Evolutionary conservation across 2,329 filamentous ascomycete genomes (phyloP), one percentile per base, ranked within the genome.

Genomic region (Rhinocladiella similis): DNA sequence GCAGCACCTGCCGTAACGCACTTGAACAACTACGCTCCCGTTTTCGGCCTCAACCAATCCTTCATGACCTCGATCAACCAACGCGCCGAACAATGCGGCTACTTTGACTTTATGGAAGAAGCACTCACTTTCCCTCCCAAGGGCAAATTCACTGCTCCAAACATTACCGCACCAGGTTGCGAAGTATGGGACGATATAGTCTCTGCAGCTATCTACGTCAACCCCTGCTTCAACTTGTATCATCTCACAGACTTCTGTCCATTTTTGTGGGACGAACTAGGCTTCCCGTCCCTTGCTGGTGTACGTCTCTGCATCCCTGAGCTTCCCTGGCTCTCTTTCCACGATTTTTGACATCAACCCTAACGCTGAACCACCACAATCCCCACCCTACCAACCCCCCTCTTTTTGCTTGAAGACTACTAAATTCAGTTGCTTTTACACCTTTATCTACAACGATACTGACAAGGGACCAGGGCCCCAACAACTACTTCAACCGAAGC

Each of bases 211-310:
- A 59, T 77, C 7, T 68, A 74, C 1, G 71, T 83, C 27, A 94
- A 94, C 73, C 90, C 90, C 0, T 94, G 90, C 76, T 94, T 88
- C 73, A 84, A 91, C 69, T 75, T 89, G 6, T 93, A 93, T 72
- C 83, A 88, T 43, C 80, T 92, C 13, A 82, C 83, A 2, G 85
- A 83, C 6, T 87, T 84, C n/a, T 94, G 90, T 68, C 90, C 90
- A 0, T 65, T 85, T 3, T 74, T 83, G 1, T 90, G 83, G 79
- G 85, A 90, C 56, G 82, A 87, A 0, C 77, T 92, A 2, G 84
- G 84, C 16, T 86, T 87, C 72, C 85, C 87, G 0, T 62, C 59
- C 33, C 48, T 60, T 38, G 52, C 36, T 39, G 36, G 14, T 45
- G 54, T 57, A 53, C 0, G 84, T 52, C 3, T 16, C 16, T 3